phyloP scores from a whole-genome alignment of 352 stramenopile species.

The Pythium pectinolyticum region DNA sequence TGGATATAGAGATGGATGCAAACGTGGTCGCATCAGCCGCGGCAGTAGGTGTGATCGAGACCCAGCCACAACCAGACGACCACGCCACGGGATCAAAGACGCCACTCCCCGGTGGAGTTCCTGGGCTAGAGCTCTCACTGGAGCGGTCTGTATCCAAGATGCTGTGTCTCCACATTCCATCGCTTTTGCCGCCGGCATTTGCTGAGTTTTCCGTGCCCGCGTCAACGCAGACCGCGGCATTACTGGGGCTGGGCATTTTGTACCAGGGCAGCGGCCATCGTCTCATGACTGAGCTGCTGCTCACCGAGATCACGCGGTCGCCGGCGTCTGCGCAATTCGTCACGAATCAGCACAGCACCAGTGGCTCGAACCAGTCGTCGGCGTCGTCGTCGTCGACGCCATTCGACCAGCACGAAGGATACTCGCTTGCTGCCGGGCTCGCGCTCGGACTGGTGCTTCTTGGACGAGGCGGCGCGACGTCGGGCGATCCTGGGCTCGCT shows the following conservation, averaged over 20 bases:
- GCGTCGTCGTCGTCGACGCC: slow-evolving; percentile 42
- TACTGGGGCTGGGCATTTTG: slow-evolving; percentile 94
- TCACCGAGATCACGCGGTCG: slow-evolving; percentile 95
- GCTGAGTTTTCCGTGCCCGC: slow-evolving; percentile 95
- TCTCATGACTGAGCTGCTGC: slow-evolving; percentile 97
- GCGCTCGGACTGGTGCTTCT: slow-evolving; percentile 96
- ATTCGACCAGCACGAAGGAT: slow-evolving; percentile 93
- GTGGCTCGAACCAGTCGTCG: slow-evolving; percentile 21
- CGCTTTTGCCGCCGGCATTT: slow-evolving; percentile 93
- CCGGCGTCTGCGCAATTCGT: slow-evolving; percentile 73
- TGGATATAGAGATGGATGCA: slow-evolving; percentile 19
- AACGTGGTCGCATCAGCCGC: slow-evolving; percentile 15
- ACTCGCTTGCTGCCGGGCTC: slow-evolving; percentile 90
- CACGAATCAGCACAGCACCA: slow-evolving; percentile 28
- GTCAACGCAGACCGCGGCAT: slow-evolving; percentile 93
- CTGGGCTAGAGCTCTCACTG: slow-evolving; percentile 58
- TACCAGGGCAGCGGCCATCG: slow-evolving; percentile 95
- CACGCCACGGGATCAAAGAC: slow-evolving; percentile 31
- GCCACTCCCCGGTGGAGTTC: slow-evolving; percentile 34
- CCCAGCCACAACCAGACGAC: background rate
- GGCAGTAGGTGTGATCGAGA: slow-evolving; percentile 4
- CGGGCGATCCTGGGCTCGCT: slow-evolving; percentile 86
- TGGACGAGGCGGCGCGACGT: slow-evolving; percentile 61
- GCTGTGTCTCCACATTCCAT: slow-evolving; percentile 97
- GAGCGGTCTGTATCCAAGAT: slow-evolving; percentile 96